Percentiles rank a stretch among this genome's conserved stretches.
Evolutionary conservation across 2,329 filamentous ascomycete genomes (phyloP).

Genomic region (Cladophialophora psammophila): DNA sequence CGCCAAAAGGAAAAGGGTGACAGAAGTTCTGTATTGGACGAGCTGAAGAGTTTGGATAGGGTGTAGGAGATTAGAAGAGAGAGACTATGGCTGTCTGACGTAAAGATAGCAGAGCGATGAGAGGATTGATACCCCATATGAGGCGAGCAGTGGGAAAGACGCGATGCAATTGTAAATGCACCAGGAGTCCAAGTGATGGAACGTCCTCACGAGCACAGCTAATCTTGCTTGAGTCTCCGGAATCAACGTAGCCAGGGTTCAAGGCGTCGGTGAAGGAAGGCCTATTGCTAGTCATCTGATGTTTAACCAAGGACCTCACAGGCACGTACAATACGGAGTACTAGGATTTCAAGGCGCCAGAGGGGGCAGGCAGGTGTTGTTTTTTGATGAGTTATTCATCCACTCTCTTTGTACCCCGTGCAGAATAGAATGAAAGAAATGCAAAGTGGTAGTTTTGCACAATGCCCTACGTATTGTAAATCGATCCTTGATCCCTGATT

Average conservation of each 20-base stretch:
- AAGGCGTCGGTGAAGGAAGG: not conserved
- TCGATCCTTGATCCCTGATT: too few species aligned
- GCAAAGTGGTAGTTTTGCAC: too few species aligned
- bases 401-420: too few species aligned
- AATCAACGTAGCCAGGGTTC: not conserved
- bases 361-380: too few species aligned
- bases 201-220: not conserved
- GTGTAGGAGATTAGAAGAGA: not conserved
- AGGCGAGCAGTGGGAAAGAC: not conserved
- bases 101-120: not conserved
- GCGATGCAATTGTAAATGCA: not conserved
- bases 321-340: too few species aligned
- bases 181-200: not conserved
- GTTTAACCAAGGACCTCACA: too few species aligned
- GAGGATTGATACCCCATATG: not conserved
- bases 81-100: not conserved
- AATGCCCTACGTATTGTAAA: too few species aligned
- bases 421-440: too few species aligned
- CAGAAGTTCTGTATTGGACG: not conserved
- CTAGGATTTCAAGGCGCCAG: too few species aligned
- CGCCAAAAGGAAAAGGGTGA: not conserved
- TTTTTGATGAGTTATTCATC: too few species aligned
- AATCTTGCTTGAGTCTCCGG: not conserved
- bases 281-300: too few species aligned
- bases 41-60: conserved; percentile 10